Base-by-base conservation (phyloP, 1,139 yeast genomes). In the Pichia kudriavzevii region DNA sequence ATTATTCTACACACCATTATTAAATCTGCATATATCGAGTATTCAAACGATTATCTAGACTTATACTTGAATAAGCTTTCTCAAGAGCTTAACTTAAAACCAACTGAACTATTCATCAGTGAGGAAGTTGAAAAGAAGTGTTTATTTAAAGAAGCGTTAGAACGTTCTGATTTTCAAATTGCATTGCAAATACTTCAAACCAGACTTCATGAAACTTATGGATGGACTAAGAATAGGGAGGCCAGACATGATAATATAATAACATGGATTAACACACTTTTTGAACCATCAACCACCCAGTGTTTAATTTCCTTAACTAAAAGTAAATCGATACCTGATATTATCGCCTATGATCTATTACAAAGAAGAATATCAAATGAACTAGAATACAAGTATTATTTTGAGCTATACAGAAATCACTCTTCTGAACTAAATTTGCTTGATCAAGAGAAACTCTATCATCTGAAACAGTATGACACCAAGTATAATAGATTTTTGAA, bases 1-100 rank as follows among this genome's bases (percentile, higher is more conserved):
- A 28, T 50, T 17, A 35, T 50, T 7, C 13, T 52, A 4, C 49
- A 46, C 14, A 80, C 95, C 0, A 56, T 84, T 14, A 36, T 74
- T n/a, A 78, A 77, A 46, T 73, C 74, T 42, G 45, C 68, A 4
- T 55, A 67, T 22, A 69, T 78, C 7, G 56, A 56, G 13, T 51
- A 60, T 14, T 55, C 63, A 19, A 57, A 59, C 34, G 56, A 55
- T 7, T 20, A 13, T 2, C 36, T 44, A 5, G 38, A 31, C 7
- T 24, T 29, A 7, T 33, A 33, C 17, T 27, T 47, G 8, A 13
- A 18, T 2, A 17, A 30, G 4, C 10, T 15, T 16, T 28, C 16
- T 6, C 8, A 17, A 3, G 23, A 30, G 11, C 44, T 29, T 21
- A 26, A 31, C 7, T 9, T 46, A 7, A 33, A 38, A 18, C 34